Percentiles rank a stretch among this genome's conserved stretches.
phyloP scores from a whole-genome alignment of 2,329 filamentous ascomycete species.

The Phaeosphaeria sp. region DNA sequence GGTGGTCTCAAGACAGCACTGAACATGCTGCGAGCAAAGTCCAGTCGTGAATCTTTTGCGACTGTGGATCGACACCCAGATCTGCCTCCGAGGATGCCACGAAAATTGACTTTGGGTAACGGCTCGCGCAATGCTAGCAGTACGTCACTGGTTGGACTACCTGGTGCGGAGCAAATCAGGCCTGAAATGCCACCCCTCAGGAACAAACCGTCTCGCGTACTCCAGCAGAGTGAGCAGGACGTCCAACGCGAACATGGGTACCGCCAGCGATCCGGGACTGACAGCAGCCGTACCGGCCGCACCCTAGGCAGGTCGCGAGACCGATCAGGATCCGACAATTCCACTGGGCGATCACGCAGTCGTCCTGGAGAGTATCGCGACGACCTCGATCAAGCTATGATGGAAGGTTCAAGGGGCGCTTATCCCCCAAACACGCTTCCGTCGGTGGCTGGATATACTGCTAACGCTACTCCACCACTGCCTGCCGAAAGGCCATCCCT shows the following conservation, averaged over 20 bases:
- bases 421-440: slow-evolving; percentile 43
- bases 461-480: slow-evolving; percentile 36
- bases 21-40: slow-evolving; percentile 69
- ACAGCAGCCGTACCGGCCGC: slow-evolving; percentile 39
- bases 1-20: slow-evolving; percentile 62
- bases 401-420: slow-evolving; percentile 49
- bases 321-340: slow-evolving; percentile 62
- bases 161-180: slow-evolving; percentile 32
- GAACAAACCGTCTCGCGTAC: slow-evolving; percentile 39
- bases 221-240: slow-evolving; percentile 44
- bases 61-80: slow-evolving; percentile 53
- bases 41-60: slow-evolving; percentile 70
- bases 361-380: slow-evolving; percentile 57
- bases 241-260: slow-evolving; percentile 39
- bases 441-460: slow-evolving; percentile 42
- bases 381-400: slow-evolving; percentile 59
- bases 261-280: slow-evolving; percentile 43
- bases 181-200: slow-evolving; percentile 35
- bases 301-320: slow-evolving; percentile 50
- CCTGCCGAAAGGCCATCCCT: slow-evolving; percentile 32
- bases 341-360: slow-evolving; percentile 62
- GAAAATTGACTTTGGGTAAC: slow-evolving; percentile 66
- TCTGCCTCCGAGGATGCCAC: slow-evolving; percentile 62
- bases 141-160: slow-evolving; percentile 36
- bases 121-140: slow-evolving; percentile 45